Conservation (phyloP, 208 protist species). For the Wallacemonas rigidus region DNA sequence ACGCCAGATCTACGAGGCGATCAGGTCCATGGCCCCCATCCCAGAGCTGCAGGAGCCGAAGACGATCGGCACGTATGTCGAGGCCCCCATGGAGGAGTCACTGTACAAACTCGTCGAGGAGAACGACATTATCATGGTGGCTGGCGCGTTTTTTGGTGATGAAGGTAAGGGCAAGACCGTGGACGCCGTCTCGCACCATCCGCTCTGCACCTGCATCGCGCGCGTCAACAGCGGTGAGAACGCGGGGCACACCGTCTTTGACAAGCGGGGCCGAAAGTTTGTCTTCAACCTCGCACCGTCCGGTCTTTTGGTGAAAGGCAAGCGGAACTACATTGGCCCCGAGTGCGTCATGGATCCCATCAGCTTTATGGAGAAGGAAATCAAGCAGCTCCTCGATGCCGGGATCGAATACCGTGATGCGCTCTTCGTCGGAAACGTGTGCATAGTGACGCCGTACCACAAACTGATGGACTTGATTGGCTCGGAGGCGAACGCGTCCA, state of each 20-base stretch:
- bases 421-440: constrained; percentile 90
- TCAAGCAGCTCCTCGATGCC: constrained; percentile 80
- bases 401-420: constrained; percentile 75
- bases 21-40: constrained; percentile 57
- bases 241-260: constrained; percentile 91
- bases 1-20: constrained; percentile 51
- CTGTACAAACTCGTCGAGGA: constrained; percentile 83
- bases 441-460: constrained; percentile 92
- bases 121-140: constrained; percentile 88
- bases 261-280: constrained; percentile 78
- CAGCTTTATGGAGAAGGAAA: constrained; percentile 90
- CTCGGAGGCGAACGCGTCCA: constrained; percentile 84
- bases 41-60: constrained; percentile 74
- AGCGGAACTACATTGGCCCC: constrained; percentile 84
- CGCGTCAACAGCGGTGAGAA: constrained; percentile 93
- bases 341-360: constrained; percentile 94
- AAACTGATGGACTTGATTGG: constrained; percentile 89
- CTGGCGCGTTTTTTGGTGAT: constrained; percentile 92
- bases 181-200: constrained; percentile 84
- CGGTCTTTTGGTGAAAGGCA: constrained; percentile 68
- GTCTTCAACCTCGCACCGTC: constrained; percentile 93
- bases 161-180: constrained; percentile 94
- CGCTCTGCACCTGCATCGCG: constrained; percentile 80
- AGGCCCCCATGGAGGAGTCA: constrained; percentile 64
- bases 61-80: constrained; percentile 57